A percentile compares a stretch with the other conserved stretches of the same genome.
Conservation (phyloP, 1,284 basidiomycete species). For the Ganoderma lucidum region DNA sequence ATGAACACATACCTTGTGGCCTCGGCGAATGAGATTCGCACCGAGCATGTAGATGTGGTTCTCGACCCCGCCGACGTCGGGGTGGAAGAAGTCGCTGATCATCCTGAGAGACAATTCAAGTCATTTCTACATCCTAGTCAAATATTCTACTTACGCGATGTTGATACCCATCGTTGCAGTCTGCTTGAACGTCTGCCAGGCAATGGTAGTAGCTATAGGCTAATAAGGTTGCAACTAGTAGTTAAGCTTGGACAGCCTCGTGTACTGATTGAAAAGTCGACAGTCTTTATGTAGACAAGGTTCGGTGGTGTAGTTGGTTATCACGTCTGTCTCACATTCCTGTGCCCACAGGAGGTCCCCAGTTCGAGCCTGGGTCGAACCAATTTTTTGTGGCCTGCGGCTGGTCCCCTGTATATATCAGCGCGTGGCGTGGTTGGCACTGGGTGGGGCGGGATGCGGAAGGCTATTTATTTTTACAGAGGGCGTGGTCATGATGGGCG, state of each 20-base stretch:
- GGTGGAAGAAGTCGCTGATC: conserved; percentile 98
- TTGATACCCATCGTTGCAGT: conserved; percentile 32
- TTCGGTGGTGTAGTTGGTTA: conserved; percentile 45
- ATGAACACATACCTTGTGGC: conserved; percentile 73
- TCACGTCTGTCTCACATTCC: conserved; percentile 42
- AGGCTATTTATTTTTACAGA: too few species aligned
- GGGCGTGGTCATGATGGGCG: too few species aligned
- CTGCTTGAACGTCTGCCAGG: neutral
- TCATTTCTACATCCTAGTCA: neutral
- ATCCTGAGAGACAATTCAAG: conserved; percentile 61
- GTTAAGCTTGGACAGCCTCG: too few species aligned
- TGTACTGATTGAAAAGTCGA: too few species aligned
- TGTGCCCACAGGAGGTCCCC: conserved; percentile 39
- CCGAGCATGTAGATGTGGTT: conserved; percentile 95
- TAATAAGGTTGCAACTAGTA: too few species aligned
- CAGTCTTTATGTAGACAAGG: conserved; percentile 11
- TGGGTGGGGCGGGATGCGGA: too few species aligned
- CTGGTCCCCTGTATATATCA: too few species aligned
- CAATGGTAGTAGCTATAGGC: neutral
- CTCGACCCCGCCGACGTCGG: conserved; percentile 95
- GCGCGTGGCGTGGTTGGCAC: too few species aligned
- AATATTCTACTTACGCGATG: conserved; percentile 25
- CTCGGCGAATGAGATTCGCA: conserved; percentile 82
- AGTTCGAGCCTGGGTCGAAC: conserved; percentile 40
- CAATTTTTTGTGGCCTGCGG: conserved; percentile 26